A percentile compares a stretch with the other conserved stretches of the same genome.
phyloP scores from a whole-genome alignment of 495 filamentous ascomycete genomes.

The Xylaria grammica region DNA sequence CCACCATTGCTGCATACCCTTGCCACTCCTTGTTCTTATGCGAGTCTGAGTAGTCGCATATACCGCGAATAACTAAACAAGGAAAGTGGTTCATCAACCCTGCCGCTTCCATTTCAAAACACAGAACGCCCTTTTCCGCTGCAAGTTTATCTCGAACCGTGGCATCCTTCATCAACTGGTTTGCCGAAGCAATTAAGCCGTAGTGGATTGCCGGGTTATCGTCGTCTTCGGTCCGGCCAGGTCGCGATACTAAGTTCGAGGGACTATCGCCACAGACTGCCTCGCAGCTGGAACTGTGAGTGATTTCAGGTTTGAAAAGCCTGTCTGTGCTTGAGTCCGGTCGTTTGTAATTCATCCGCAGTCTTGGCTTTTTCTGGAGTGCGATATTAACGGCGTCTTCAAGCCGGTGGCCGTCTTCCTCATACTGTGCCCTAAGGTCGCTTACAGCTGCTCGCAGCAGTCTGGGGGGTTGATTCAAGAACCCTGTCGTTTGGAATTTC shows the following conservation, averaged over 20 bases:
- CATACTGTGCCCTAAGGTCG: slow-evolving; percentile 22
- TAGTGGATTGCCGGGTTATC: slow-evolving; percentile 38
- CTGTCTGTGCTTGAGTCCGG: slow-evolving; percentile 37
- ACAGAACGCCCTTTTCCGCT: slow-evolving; percentile 17
- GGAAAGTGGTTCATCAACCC: slow-evolving; percentile 34
- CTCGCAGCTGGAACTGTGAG: slow-evolving; percentile 34
- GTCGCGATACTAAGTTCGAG: slow-evolving; percentile 34
- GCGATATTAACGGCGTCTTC: slow-evolving; percentile 47
- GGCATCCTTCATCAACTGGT: slow-evolving; percentile 41
- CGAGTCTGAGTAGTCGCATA: slow-evolving; percentile 49
- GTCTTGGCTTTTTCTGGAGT: slow-evolving; percentile 39
- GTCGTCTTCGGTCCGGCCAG: slow-evolving; percentile 35
- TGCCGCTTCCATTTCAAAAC: slow-evolving; percentile 38
- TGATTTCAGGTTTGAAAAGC: slow-evolving; percentile 38
- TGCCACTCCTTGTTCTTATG: slow-evolving; percentile 44
- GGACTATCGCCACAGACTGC: slow-evolving; percentile 38
- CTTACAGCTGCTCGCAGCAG: slow-evolving; percentile 28
- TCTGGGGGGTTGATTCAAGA: slow-evolving; percentile 34
- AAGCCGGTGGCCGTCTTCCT: slow-evolving; percentile 27
- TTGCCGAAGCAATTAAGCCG: slow-evolving; percentile 49
- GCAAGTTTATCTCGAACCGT: slow-evolving; percentile 17
- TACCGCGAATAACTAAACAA: slow-evolving; percentile 46
- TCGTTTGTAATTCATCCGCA: slow-evolving; percentile 35
- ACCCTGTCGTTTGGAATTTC: slow-evolving; percentile 30
- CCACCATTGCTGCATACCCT: slow-evolving; percentile 26